phyloP scores from a whole-genome alignment of 352 stramenopile species.

The Phytophthora colocasiae region DNA sequence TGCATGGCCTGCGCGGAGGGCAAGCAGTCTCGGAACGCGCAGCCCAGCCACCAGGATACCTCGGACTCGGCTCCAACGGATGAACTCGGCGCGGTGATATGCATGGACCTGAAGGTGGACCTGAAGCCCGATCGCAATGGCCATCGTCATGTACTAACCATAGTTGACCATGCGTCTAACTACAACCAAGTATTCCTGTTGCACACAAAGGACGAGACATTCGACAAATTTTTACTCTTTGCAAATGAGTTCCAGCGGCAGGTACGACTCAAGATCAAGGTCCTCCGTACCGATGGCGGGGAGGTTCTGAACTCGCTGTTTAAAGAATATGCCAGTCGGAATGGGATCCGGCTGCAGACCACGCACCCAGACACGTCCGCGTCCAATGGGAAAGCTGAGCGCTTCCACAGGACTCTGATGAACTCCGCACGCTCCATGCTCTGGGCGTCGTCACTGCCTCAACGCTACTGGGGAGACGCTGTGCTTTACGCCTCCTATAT shows the following conservation, averaged over 20 bases:
- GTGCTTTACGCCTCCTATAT: constrained; percentile 11
- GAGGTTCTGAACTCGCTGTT: constrained; percentile 3
- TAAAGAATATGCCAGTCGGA: background rate
- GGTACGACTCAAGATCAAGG: background rate
- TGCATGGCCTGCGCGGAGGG: constrained; percentile 16
- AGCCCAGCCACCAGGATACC: constrained; percentile 8
- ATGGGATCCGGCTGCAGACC: constrained; percentile 3
- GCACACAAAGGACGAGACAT: constrained; percentile 12
- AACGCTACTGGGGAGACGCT: constrained; percentile 11
- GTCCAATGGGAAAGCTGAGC: constrained; percentile 16
- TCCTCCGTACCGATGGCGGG: constrained; percentile 5
- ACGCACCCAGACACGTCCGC: constrained; percentile 3
- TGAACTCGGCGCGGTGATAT: constrained; percentile 13
- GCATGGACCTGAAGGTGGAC: constrained; percentile 17
- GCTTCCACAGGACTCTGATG: constrained; percentile 1
- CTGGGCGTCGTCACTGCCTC: background rate
- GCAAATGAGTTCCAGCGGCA: constrained; percentile 13
- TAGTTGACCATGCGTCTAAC: constrained; percentile 19
- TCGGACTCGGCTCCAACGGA: constrained; percentile 15
- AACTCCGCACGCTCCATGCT: constrained; percentile 5
- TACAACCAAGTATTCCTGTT: constrained; percentile 22
- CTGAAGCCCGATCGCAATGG: constrained; percentile 4
- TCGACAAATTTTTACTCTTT: constrained; percentile 5
- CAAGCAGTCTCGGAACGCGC: constrained; percentile 2
- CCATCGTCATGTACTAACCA: constrained; percentile 11